A percentile compares a stretch with the other conserved stretches of the same genome.
Evolutionary conservation across 177 flowering plant genomes (phyloP).

Genomic region (Vitis hybrid): DNA sequence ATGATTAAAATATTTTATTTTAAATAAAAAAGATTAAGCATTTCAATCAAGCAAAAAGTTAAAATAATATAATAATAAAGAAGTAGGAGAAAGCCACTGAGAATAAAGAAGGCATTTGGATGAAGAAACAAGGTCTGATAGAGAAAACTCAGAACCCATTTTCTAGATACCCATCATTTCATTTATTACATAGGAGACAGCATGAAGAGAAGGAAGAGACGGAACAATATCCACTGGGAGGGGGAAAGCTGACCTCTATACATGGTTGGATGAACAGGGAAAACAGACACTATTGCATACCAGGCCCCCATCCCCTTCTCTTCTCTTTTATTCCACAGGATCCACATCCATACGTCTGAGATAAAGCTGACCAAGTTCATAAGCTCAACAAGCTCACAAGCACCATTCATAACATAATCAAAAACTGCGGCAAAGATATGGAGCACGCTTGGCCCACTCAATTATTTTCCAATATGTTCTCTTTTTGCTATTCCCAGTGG

Average conservation of each 20-base stretch:
- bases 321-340: not conserved
- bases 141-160: too few species aligned
- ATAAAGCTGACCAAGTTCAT: not conserved
- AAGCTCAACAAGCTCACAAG: not conserved
- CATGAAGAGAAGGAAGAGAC: constrained; percentile 1
- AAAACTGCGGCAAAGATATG: constrained; percentile 20
- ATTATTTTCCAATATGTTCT: constrained; percentile 22
- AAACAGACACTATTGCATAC: constrained; percentile 1
- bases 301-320: constrained; percentile 3
- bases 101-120: too few species aligned
- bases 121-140: too few species aligned
- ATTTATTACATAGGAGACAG: not conserved
- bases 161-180: too few species aligned
- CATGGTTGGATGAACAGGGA: not conserved
- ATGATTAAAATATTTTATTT: not conserved
- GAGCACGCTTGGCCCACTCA: constrained; percentile 24
- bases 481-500: constrained; percentile 8
- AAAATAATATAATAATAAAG: too few species aligned
- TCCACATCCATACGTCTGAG: not conserved
- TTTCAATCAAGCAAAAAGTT: too few species aligned
- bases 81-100: too few species aligned
- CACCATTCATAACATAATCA: not conserved
- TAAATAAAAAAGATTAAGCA: too few species aligned
- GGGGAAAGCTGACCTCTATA: constrained; percentile 19
- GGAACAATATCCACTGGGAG: constrained; percentile 9